These are phyloP conservation scores for Carnegiea gigantea DNA, from an alignment of 179 eudicot species.

Conservation along the genomic window DNA sequence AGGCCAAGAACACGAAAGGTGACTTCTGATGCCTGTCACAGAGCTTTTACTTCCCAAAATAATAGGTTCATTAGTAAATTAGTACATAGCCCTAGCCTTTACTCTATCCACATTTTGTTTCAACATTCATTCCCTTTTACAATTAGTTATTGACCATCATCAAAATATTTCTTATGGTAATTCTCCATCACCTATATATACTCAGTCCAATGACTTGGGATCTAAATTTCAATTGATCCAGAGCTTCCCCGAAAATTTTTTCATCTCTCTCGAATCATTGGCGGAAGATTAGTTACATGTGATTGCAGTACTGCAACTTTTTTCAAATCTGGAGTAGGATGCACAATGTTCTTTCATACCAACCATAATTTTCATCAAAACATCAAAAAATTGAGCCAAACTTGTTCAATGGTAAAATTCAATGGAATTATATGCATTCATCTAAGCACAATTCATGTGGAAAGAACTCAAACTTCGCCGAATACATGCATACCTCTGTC, in stretches of 20 bases:
- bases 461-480: background rate
- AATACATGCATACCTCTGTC: constrained; percentile 51
- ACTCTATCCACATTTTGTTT: background rate
- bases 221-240: background rate
- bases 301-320: background rate
- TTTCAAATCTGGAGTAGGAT: too few relatives aligned
- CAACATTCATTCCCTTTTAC: background rate
- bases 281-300: background rate
- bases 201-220: background rate
- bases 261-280: background rate
- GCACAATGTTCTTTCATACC: background rate
- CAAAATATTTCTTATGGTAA: background rate
- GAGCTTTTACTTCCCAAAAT: constrained; percentile 4
- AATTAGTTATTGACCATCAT: background rate
- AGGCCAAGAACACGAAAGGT: background rate
- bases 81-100: background rate
- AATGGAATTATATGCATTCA: background rate
- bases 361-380: background rate
- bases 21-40: background rate
- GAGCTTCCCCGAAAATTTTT: background rate
- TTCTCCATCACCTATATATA: background rate
- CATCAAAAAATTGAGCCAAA: background rate
- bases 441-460: background rate
- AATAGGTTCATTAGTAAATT: background rate
- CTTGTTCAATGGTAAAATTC: background rate